Evolutionary conservation across 257 asterid species (phyloP).

Genomic region (Catharanthus roseus): DNA sequence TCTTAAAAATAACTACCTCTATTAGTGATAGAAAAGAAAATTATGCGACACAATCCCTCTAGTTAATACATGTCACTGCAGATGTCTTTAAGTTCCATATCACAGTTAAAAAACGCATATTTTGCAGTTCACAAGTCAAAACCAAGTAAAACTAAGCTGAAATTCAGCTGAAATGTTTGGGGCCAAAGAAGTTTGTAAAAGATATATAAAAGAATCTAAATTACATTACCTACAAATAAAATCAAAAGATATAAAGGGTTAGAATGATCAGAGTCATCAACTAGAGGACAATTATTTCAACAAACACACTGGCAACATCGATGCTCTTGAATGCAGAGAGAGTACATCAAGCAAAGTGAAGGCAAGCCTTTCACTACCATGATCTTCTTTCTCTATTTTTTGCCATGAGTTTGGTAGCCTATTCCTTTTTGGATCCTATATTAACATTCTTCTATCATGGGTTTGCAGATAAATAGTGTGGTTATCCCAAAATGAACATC

Average conservation of each 20-base stretch:
- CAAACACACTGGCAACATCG: background rate
- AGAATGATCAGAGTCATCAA: background rate
- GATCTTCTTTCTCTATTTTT: background rate
- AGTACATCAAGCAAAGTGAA: background rate
- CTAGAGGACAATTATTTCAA: background rate
- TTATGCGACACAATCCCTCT: background rate
- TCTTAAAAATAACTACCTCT: background rate
- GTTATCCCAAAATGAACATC: background rate
- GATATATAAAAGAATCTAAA: background rate
- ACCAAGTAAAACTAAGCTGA: background rate
- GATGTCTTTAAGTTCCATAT: background rate
- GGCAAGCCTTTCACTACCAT: background rate
- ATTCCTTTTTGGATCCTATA: conserved; percentile 4
- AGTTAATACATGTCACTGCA: background rate
- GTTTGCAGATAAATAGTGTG: background rate
- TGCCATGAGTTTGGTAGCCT: background rate
- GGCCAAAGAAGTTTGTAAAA: background rate
- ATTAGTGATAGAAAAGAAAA: background rate
- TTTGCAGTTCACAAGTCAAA: conserved; percentile 1
- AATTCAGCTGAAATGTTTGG: background rate
- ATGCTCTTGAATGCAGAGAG: background rate
- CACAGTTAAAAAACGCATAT: background rate
- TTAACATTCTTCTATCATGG: background rate
- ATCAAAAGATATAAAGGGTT: background rate
- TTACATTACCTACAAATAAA: background rate